Percentiles rank a stretch among this genome's conserved stretches.
These are phyloP conservation scores for Phtheirospermum japonicum DNA, from an alignment of 257 asterid species.

Conservation along the genomic window DNA sequence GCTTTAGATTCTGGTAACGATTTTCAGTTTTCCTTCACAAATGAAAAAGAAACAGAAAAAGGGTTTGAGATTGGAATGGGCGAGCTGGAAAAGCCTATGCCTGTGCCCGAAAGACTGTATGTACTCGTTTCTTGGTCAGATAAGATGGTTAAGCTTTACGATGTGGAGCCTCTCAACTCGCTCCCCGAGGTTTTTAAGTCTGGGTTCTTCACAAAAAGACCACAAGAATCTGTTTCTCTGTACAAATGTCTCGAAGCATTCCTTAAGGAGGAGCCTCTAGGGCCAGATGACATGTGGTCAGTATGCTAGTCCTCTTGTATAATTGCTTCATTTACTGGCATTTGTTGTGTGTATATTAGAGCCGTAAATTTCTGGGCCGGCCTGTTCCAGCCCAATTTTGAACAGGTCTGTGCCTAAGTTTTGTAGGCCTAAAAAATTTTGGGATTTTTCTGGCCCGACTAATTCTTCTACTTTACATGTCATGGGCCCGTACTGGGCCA, in stretches of 20 bases:
- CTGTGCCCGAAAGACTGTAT: constrained; percentile 43
- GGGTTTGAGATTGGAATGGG: constrained; percentile 51
- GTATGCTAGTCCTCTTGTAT: constrained; percentile 36
- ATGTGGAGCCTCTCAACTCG: constrained; percentile 46
- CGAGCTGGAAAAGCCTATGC: constrained; percentile 47
- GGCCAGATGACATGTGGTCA: constrained; percentile 99
- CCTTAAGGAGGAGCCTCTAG: constrained; percentile 96
- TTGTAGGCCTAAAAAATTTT: too few species aligned
- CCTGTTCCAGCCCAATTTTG: too few species aligned
- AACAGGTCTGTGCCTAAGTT: too few species aligned
- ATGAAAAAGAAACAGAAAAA: constrained; percentile 56
- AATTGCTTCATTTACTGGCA: constrained; percentile 20
- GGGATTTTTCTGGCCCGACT: too few species aligned
- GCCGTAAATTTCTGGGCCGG: too few species aligned
- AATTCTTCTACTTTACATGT: too few species aligned
- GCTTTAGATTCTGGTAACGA: constrained; percentile 38
- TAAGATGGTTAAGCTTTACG: constrained; percentile 46
- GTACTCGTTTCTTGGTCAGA: constrained; percentile 79
- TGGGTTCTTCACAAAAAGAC: constrained; percentile 55
- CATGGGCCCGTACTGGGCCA: too few species aligned
- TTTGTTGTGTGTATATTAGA: constrained; percentile 8
- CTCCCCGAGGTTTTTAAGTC: constrained; percentile 83
- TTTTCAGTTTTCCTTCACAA: constrained; percentile 61
- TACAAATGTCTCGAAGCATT: constrained; percentile 95
- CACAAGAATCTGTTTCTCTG: constrained; percentile 78